These are phyloP conservation scores for Kalanchoe fedtschenkoi DNA, from an alignment of 164 flowering plant genomes.

Conservation along the genomic window DNA sequence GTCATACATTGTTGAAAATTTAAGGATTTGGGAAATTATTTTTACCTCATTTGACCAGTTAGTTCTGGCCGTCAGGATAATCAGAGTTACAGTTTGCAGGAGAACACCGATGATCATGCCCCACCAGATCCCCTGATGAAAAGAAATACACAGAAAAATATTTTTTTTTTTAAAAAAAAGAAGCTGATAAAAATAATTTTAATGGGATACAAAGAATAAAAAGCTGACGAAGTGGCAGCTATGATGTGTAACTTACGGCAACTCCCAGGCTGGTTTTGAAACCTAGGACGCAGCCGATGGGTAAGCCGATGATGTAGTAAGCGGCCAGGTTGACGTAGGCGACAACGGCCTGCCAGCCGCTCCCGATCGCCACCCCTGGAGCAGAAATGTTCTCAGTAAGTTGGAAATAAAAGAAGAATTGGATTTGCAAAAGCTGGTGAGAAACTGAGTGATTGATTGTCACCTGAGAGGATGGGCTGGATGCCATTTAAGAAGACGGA, in stretches of 20 bases:
- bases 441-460: neutral
- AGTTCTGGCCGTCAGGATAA: conserved; percentile 49
- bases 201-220: no score
- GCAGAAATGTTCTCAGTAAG: neutral
- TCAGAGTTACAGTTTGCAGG: conserved; percentile 45
- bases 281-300: conserved; percentile 65
- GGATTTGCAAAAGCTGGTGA: neutral
- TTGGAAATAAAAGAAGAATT: neutral
- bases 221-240: no score
- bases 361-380: conserved; percentile 32
- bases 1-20: neutral
- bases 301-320: conserved; percentile 66
- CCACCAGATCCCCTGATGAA: conserved; percentile 84
- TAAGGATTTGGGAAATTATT: neutral
- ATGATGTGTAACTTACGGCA: conserved; percentile 31
- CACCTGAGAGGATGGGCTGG: conserved; percentile 72
- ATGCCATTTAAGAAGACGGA: no score
- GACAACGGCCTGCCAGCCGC: conserved; percentile 78
- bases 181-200: no score
- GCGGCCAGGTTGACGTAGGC: conserved; percentile 60
- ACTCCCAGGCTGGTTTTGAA: conserved; percentile 61
- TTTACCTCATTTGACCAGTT: conserved; percentile 58
- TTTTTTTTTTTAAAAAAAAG: neutral
- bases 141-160: neutral
- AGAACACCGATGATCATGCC: conserved; percentile 64